These are phyloP conservation scores for Plasmodium fragile DNA, from an alignment of 169 alveolate species.

Conservation along the genomic window DNA sequence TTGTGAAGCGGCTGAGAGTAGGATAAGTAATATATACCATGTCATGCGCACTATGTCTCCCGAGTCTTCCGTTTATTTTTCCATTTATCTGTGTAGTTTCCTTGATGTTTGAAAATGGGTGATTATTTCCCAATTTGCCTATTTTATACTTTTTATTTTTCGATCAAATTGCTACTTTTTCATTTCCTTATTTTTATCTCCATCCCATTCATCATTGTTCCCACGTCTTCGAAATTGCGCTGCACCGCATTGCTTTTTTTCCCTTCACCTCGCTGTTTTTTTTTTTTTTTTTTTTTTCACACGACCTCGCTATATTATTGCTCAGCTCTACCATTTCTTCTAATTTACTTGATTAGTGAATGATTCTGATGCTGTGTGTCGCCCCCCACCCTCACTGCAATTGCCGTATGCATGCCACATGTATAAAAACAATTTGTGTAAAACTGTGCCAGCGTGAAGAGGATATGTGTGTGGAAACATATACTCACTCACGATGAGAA, in stretches of 20 bases:
- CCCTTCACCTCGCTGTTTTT: neutral
- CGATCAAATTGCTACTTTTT: neutral
- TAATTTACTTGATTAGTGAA: no score
- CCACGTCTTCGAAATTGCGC: neutral
- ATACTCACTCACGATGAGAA: neutral
- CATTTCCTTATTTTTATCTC: neutral
- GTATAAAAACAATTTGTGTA: neutral
- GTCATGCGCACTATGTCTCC: neutral
- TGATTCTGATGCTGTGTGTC: neutral
- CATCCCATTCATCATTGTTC: neutral
- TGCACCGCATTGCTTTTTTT: neutral
- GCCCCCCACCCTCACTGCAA: neutral
- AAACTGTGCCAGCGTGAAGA: neutral
- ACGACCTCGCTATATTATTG: neutral
- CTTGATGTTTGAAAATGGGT: neutral
- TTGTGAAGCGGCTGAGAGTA: neutral
- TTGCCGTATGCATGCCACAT: neutral
- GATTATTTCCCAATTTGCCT: neutral
- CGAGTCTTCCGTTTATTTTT: neutral
- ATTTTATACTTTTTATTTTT: no score
- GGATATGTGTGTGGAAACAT: conserved; percentile 2
- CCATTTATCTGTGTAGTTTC: neutral
- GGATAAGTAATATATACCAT: neutral
- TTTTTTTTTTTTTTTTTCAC: conserved; percentile 8
- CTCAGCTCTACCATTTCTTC: neutral